A percentile compares a stretch with the other conserved stretches of the same genome.
phyloP scores from a whole-genome alignment of 2,329 filamentous ascomycete genomes.

The Aspergillus amoenus region DNA sequence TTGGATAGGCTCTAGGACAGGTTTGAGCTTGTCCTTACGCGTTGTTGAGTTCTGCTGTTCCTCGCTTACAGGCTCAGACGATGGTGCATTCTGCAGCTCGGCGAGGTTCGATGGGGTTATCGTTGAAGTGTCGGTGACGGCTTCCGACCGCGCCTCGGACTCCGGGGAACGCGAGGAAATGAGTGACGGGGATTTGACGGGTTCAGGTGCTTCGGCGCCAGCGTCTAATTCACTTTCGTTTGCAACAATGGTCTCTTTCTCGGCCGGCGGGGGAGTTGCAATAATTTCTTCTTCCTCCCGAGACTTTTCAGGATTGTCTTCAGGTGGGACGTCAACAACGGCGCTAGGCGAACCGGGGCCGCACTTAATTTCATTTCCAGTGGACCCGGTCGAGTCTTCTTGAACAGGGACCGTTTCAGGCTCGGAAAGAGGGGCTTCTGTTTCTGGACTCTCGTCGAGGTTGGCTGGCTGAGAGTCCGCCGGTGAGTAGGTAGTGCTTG shows the following conservation, averaged over 20 bases:
- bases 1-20: constrained; percentile 54
- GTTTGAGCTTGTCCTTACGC: constrained; percentile 35
- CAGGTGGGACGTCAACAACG: constrained; percentile 28
- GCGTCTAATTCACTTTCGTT: constrained; percentile 18
- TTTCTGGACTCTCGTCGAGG: neutral
- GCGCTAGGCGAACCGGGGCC: constrained; percentile 33
- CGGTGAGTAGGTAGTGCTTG: constrained; percentile 9
- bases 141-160: constrained; percentile 15
- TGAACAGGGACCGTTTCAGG: constrained; percentile 27
- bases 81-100: constrained; percentile 22
- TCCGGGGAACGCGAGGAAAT: constrained; percentile 20
- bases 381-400: constrained; percentile 24
- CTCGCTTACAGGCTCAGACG: constrained; percentile 22
- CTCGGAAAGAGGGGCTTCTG: constrained; percentile 20
- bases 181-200: constrained; percentile 10
- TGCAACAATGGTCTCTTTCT: constrained; percentile 16
- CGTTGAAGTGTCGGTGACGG: constrained; percentile 21
- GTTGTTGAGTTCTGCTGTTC: constrained; percentile 22
- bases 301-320: constrained; percentile 24
- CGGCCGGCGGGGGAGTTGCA: constrained; percentile 16
- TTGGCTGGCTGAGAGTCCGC: neutral
- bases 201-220: constrained; percentile 17
- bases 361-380: constrained; percentile 26
- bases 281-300: constrained; percentile 26
- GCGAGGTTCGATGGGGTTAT: constrained; percentile 19